phyloP scores from a whole-genome alignment of 352 stramenopile species.

The Globisporangium middletonii region DNA sequence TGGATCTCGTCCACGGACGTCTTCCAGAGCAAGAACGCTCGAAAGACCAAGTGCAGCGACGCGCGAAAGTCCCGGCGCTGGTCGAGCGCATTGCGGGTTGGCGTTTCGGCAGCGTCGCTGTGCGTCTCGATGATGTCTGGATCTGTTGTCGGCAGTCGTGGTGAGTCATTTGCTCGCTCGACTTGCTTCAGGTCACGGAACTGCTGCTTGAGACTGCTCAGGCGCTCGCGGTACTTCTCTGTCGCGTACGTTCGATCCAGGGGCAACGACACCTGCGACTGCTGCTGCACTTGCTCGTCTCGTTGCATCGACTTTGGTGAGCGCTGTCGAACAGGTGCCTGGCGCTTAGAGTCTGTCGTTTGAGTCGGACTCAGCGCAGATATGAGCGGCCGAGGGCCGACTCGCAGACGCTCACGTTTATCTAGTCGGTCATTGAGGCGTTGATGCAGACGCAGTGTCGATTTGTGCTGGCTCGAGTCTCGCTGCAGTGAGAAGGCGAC shows the following conservation, averaged over 20 bases:
- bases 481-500: conserved; percentile 5
- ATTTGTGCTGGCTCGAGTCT: background rate
- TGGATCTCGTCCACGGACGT: background rate
- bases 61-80: conserved; percentile 7
- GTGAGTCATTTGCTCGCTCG: background rate
- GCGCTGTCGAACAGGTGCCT: background rate
- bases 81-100: background rate
- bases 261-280: background rate
- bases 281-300: background rate
- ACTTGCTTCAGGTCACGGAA: conserved; percentile 8
- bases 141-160: too few species aligned
- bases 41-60: conserved; percentile 11
- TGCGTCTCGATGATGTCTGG: background rate
- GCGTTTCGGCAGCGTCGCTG: background rate
- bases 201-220: conserved; percentile 8
- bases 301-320: background rate
- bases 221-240: background rate
- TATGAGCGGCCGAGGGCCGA: too few species aligned
- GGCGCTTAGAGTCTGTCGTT: too few species aligned
- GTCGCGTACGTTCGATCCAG: too few species aligned
- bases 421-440: too few species aligned
- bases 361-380: too few species aligned
- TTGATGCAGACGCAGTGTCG: background rate
- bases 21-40: conserved; percentile 9
- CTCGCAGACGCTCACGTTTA: too few species aligned